Percentiles rank a stretch among this genome's conserved stretches.
These are phyloP conservation scores for Bipolaris bicolor DNA, from an alignment of 2,329 filamentous ascomycete genomes.

Conservation along the genomic window DNA sequence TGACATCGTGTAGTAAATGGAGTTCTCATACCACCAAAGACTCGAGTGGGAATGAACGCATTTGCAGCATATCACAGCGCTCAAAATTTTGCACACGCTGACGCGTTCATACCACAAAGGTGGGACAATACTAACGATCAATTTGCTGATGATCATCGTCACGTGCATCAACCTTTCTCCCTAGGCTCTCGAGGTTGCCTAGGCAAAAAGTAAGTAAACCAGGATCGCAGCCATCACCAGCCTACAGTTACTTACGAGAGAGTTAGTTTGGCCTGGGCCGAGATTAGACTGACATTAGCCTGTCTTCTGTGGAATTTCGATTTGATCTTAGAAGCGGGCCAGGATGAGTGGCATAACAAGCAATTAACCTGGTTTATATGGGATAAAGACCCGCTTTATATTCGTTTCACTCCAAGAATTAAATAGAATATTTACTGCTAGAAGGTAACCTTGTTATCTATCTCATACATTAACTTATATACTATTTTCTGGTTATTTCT, in stretches of 20 bases:
- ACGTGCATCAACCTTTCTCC: constrained; percentile 1
- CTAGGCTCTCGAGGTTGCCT: background rate
- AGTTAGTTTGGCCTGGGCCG: background rate
- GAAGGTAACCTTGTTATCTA: no score
- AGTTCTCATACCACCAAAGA: background rate
- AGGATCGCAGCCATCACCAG: background rate
- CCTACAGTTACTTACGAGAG: background rate
- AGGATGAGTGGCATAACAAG: background rate
- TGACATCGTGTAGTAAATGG: background rate
- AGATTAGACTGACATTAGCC: background rate
- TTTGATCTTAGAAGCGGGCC: background rate
- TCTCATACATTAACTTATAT: no score
- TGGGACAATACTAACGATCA: background rate
- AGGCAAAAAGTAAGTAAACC: background rate
- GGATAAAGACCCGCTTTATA: background rate
- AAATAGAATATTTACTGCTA: background rate
- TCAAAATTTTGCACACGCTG: background rate
- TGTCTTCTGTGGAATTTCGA: background rate
- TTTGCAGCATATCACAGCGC: background rate
- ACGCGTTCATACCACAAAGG: background rate
- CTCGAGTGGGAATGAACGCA: background rate
- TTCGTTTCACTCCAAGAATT: background rate
- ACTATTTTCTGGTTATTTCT: no score
- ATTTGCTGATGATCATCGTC: background rate
- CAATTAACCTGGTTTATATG: background rate